Evolutionary conservation across 2,329 filamentous ascomycete genomes (phyloP), one percentile per base, ranked within the genome.

Genomic region (Colletotrichum sp.): DNA sequence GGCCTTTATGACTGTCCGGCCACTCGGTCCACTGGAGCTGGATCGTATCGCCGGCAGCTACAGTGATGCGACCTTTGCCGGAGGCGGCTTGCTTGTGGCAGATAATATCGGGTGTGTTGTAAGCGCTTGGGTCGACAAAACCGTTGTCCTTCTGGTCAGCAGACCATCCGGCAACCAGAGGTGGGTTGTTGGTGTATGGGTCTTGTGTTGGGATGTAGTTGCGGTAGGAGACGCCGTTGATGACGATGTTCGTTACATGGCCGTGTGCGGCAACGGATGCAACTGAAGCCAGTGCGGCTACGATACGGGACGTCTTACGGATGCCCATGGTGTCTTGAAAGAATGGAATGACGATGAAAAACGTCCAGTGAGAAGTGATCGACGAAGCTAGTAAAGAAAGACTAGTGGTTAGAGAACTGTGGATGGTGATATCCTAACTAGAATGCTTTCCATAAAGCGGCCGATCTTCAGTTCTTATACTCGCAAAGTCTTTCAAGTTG

Each of bases 1-100:
- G 87, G 1, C 88, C 87, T 39, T 84, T 84, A 82, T 91, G 89
- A 26, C 86, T 86, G 7, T 84, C 83, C 7, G 88, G 88, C 89
- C 89, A 90, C 3, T 82, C 81, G 69, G 84, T 86, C 89, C 89
- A 90, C 78, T 86, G 83, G 59, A 90, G 81, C 32, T 85, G 85
- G 76, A 90, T 81, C 64, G 81, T 82, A 76, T 85, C 84, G 34
- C 89, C 89, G 4, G 89, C 88, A 6, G 83, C 79, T 48, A 90
- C 83, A 14, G 82, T 81, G 8, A 86, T 85, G 66, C 85, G 83
- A 5, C 84, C 84, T 26, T 82, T 80, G 2, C 83, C 88, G 18
- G 86, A 83, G 4, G 81, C 83, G 9, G 85, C 85, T 13, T 83
- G 81, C 21, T 83, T 83, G 80, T 90, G 87, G 80, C 89, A 90